These are phyloP conservation scores for Podospora sp. DNA, from an alignment of 495 filamentous ascomycete genomes.

Conservation along the genomic window DNA sequence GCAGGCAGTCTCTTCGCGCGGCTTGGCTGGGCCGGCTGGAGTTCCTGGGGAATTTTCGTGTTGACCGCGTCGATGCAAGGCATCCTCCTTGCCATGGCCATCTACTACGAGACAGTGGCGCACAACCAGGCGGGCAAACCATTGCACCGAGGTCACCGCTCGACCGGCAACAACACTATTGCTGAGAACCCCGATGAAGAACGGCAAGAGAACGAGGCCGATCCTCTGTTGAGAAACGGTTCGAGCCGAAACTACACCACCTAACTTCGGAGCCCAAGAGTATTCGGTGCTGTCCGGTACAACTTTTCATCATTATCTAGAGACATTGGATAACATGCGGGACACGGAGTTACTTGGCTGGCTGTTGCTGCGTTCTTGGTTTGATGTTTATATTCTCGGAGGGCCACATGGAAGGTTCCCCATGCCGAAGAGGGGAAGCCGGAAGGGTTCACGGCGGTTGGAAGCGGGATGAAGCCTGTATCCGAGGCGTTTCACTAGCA, in stretches of 20 bases:
- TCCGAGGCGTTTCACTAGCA: background rate
- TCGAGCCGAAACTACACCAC: background rate
- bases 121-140: slow-evolving; percentile 14
- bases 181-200: background rate
- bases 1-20: slow-evolving; percentile 80
- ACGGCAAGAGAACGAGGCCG: background rate
- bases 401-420: background rate
- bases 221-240: background rate
- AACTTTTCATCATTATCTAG: background rate
- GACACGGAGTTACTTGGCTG: background rate
- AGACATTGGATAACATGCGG: background rate
- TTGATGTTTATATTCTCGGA: background rate
- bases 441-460: background rate
- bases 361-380: background rate
- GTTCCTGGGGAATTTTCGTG: slow-evolving; percentile 87
- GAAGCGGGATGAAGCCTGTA: background rate
- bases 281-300: background rate
- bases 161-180: background rate
- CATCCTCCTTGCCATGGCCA: slow-evolving; percentile 74
- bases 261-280: background rate
- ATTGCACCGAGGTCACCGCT: background rate
- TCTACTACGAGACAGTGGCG: slow-evolving; percentile 66
- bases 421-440: background rate
- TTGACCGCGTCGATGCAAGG: slow-evolving; percentile 88
- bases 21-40: slow-evolving; percentile 84